These are phyloP conservation scores for Cicer cuneatum DNA, from an alignment of 306 rosid genomes.

Conservation along the genomic window DNA sequence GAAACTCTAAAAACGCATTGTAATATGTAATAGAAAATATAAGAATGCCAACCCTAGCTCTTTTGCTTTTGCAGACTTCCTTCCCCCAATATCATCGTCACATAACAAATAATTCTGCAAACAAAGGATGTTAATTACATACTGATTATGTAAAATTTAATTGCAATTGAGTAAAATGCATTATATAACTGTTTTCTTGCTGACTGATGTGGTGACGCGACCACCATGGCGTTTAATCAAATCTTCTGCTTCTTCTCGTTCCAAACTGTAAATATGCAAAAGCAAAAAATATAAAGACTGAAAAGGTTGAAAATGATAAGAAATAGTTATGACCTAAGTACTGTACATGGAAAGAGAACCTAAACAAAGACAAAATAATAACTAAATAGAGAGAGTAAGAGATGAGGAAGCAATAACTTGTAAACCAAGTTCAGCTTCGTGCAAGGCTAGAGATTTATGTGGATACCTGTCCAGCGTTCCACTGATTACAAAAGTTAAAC, in stretches of 20 bases:
- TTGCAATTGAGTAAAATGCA: conserved; percentile 29
- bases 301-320: conserved; percentile 24
- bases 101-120: conserved; percentile 91
- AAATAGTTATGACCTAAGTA: background rate
- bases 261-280: conserved; percentile 67
- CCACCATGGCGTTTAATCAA: conserved; percentile 95
- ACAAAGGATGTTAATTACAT: conserved; percentile 45
- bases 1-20: conserved; percentile 17
- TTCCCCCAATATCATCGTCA: conserved; percentile 96
- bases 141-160: conserved; percentile 36
- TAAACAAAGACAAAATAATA: conserved; percentile 2
- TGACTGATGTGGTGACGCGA: conserved; percentile 90
- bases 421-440: background rate
- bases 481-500: conserved; percentile 90
- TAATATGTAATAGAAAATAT: conserved; percentile 19
- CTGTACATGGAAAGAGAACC: conserved; percentile 31
- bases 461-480: conserved; percentile 96
- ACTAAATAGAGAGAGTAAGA: background rate
- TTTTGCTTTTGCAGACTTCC: conserved; percentile 86
- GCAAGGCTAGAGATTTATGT: conserved; percentile 28
- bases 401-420: conserved; percentile 31
- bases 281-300: conserved; percentile 33
- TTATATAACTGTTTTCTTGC: conserved; percentile 86
- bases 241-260: conserved; percentile 98
- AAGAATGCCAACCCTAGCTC: conserved; percentile 83